Conservation (phyloP, 306 rosid genomes). For the Rosa rugosa region DNA sequence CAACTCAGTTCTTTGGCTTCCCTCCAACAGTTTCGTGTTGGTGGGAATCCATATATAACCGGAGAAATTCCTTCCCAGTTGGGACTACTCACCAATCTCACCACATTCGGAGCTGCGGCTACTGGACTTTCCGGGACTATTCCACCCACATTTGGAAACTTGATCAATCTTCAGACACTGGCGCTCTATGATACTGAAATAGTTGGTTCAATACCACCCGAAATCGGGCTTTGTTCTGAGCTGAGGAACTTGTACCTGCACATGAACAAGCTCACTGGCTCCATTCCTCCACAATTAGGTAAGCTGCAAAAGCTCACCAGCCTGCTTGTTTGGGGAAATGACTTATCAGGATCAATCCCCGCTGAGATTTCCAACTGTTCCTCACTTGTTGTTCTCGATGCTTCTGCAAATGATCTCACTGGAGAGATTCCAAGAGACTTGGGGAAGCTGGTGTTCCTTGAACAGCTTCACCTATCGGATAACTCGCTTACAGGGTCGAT, state of each 20-base stretch:
- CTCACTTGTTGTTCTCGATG: constrained; percentile 76
- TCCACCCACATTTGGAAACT: constrained; percentile 82
- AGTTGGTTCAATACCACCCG: constrained; percentile 71
- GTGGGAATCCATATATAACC: constrained; percentile 80
- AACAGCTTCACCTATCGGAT: constrained; percentile 89
- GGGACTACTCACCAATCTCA: constrained; percentile 77
- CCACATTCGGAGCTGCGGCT: constrained; percentile 90
- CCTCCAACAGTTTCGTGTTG: constrained; percentile 83
- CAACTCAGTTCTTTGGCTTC: constrained; percentile 69
- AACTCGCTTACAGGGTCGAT: constrained; percentile 65
- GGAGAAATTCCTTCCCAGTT: constrained; percentile 76
- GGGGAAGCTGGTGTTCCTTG: constrained; percentile 76
- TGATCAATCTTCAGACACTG: constrained; percentile 75
- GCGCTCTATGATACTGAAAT: constrained; percentile 85
- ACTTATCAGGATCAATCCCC: constrained; percentile 73
- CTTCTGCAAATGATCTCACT: constrained; percentile 70
- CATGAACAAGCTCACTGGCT: constrained; percentile 80
- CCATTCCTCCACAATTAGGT: constrained; percentile 69
- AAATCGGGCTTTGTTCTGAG: constrained; percentile 81
- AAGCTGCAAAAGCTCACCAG: constrained; percentile 81
- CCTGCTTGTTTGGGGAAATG: constrained; percentile 81
- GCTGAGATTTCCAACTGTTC: constrained; percentile 82
- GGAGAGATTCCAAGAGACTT: constrained; percentile 75
- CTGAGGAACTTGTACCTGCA: constrained; percentile 74
- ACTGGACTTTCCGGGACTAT: constrained; percentile 83